These are phyloP conservation scores for Colletotrichum sp. DNA, from an alignment of 2,329 filamentous ascomycete genomes.

Conservation along the genomic window DNA sequence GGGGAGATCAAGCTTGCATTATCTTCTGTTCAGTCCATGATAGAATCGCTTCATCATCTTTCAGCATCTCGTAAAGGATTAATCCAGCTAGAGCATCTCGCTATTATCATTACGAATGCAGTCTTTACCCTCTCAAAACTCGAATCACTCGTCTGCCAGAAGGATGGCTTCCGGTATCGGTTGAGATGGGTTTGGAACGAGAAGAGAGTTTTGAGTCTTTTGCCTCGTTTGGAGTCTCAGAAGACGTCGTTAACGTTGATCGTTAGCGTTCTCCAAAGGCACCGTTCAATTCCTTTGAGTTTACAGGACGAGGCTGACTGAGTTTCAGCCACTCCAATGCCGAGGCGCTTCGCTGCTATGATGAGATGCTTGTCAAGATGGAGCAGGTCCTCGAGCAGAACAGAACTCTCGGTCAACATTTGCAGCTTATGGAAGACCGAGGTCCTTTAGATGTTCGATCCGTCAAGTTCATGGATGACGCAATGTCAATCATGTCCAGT, in stretches of 20 bases:
- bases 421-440: not conserved
- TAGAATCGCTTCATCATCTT: not conserved
- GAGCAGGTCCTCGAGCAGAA: not conserved
- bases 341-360: not conserved
- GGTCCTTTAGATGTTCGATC: not conserved
- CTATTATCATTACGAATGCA: not conserved
- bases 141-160: not conserved
- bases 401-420: not conserved
- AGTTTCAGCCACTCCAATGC: fast-evolving
- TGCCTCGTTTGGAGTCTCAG: not conserved
- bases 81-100: not conserved
- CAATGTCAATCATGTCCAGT: not conserved
- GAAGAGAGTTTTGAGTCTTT: not conserved
- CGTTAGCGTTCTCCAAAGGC: not conserved
- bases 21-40: not conserved
- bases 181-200: not conserved
- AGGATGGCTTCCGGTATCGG: not conserved
- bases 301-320: not conserved
- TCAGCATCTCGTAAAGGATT: not conserved
- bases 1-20: not conserved
- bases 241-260: not conserved
- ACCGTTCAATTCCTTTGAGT: not conserved
- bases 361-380: not conserved
- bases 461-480: not conserved
- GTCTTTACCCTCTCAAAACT: not conserved